Evolutionary conservation across 352 stramenopile species (phyloP).

Genomic region (Pythium biforme): DNA sequence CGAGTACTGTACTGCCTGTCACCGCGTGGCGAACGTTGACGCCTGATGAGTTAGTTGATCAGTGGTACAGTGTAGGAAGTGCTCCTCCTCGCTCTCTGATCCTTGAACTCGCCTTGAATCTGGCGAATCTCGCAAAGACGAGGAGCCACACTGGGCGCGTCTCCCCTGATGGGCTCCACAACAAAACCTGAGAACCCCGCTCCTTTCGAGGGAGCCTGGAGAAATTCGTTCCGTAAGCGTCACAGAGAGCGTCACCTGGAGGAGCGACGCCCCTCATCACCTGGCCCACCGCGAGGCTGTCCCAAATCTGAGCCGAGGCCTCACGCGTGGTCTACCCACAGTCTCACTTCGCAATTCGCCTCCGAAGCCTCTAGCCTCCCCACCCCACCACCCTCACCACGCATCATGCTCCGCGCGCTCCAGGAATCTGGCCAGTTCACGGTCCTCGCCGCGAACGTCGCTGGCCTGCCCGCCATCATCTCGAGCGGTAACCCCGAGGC

Average conservation of each 20-base stretch:
- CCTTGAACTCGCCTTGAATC: neutral
- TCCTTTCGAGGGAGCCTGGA: neutral
- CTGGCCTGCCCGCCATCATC: constrained; percentile 38
- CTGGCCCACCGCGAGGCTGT: neutral
- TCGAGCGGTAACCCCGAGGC: constrained; percentile 42
- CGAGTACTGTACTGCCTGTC: neutral
- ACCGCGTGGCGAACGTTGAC: neutral
- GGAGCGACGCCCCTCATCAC: too few species aligned
- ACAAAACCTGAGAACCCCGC: neutral
- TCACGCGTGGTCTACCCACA: neutral
- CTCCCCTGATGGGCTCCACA: neutral
- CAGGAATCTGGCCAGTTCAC: constrained; percentile 37
- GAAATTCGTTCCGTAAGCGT: neutral
- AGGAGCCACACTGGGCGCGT: neutral
- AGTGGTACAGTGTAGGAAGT: neutral
- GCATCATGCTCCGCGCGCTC: constrained; percentile 36
- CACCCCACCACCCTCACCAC: neutral
- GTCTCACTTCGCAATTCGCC: constrained; percentile 12
- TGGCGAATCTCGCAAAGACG: constrained; percentile 3
- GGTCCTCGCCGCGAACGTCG: constrained; percentile 47
- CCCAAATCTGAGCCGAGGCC: neutral
- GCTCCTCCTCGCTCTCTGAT: neutral
- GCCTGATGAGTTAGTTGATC: neutral
- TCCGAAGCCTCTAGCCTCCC: neutral
- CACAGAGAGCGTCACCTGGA: neutral